Conservation (phyloP, 768 basidiomycete species). For the Tricholoma flavovirens region DNA sequence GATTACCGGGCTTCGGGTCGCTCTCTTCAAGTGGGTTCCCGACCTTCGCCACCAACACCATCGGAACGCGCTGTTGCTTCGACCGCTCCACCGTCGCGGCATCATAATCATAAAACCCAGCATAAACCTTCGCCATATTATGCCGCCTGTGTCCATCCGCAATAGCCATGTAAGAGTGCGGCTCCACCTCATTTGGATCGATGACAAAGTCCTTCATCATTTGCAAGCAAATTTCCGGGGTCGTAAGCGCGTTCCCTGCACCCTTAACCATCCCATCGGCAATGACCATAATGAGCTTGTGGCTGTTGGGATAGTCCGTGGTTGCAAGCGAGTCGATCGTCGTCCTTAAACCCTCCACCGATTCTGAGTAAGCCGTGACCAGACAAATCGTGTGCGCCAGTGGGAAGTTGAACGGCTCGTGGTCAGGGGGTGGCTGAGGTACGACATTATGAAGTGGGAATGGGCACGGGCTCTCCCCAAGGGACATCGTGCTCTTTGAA, state of each 20-base stretch:
- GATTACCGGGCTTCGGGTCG: slow-evolving; percentile 94
- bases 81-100: slow-evolving; percentile 80
- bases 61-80: slow-evolving; percentile 96
- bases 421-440: slow-evolving; percentile 87
- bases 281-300: slow-evolving; percentile 93
- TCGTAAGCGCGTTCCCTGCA: slow-evolving; percentile 80
- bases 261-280: slow-evolving; percentile 99
- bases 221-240: slow-evolving; percentile 86
- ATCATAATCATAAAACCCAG: slow-evolving; percentile 96
- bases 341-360: slow-evolving; percentile 90
- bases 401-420: slow-evolving; percentile 94
- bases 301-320: slow-evolving; percentile 97
- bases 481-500: slow-evolving; percentile 77
- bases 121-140: slow-evolving; percentile 98
- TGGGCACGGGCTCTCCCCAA: slow-evolving; percentile 75
- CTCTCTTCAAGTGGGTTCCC: slow-evolving; percentile 88
- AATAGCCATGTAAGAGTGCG: slow-evolving; percentile 96
- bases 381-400: slow-evolving; percentile 91
- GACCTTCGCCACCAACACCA: slow-evolving; percentile 92
- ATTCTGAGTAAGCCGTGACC: slow-evolving; percentile 98
- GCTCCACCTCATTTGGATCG: slow-evolving; percentile 75
- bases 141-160: slow-evolving; percentile 99
- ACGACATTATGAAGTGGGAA: slow-evolving; percentile 91
- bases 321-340: slow-evolving; percentile 98
- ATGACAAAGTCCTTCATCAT: slow-evolving; percentile 98